Evolutionary conservation across 176 grass and related monocot genomes (phyloP).

Genomic region (Otatea glauca): DNA sequence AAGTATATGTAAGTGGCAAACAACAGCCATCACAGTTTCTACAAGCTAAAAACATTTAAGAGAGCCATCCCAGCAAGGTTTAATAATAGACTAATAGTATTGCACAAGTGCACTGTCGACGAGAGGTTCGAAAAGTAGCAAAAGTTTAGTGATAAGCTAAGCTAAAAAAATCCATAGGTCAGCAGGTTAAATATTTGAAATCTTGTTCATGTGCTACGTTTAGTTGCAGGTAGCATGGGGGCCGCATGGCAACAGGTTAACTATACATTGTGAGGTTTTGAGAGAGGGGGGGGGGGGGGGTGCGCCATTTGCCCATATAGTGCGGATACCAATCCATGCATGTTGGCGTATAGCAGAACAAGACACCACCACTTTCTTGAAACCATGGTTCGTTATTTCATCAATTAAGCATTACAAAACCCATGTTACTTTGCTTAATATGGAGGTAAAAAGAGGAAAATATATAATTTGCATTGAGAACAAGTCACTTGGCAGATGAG

Average conservation of each 20-base stretch:
- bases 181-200: background rate
- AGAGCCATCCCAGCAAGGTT: background rate
- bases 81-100: background rate
- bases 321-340: background rate
- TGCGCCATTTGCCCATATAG: background rate
- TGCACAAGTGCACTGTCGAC: background rate
- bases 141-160: background rate
- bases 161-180: background rate
- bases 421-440: constrained; percentile 16
- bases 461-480: background rate
- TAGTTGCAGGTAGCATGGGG: background rate
- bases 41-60: background rate
- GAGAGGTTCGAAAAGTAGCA: no score
- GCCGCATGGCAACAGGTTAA: background rate
- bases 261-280: background rate
- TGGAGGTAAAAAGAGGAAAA: background rate
- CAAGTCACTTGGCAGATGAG: background rate
- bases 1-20: constrained; percentile 12
- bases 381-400: background rate
- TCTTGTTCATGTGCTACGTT: background rate
- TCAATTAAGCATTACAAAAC: background rate
- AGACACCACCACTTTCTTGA: background rate
- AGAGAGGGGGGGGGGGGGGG: no score
- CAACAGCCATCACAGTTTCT: background rate
- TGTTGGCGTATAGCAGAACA: background rate